Evolutionary conservation across 306 rosid genomes (phyloP).

Genomic region (Quercus mongolica): DNA sequence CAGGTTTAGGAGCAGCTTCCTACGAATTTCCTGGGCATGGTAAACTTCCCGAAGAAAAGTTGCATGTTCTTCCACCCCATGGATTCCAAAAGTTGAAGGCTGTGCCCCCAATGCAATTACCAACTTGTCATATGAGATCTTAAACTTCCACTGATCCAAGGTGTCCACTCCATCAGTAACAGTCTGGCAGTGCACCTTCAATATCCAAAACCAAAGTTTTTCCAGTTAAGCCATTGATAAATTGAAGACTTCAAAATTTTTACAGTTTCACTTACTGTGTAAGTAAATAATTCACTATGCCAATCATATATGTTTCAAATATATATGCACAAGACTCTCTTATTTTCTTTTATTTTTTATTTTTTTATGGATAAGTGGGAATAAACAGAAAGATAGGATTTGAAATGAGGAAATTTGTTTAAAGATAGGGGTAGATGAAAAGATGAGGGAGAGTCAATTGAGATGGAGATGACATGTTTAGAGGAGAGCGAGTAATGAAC

Average conservation of each 20-base stretch:
- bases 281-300: background rate
- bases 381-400: too few relatives aligned
- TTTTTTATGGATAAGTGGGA: too few relatives aligned
- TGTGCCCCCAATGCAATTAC: conserved; percentile 82
- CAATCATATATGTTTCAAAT: background rate
- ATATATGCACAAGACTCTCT: too few relatives aligned
- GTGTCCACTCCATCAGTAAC: conserved; percentile 53
- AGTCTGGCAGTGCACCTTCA: conserved; percentile 86
- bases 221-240: conserved; percentile 10
- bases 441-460: too few relatives aligned
- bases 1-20: conserved; percentile 84
- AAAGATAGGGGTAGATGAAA: too few relatives aligned
- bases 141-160: conserved; percentile 79
- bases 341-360: too few relatives aligned
- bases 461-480: too few relatives aligned
- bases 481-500: too few relatives aligned
- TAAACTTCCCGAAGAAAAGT: conserved; percentile 90
- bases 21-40: conserved; percentile 96
- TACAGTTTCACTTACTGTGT: background rate
- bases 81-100: conserved; percentile 87
- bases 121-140: conserved; percentile 79
- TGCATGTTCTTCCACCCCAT: conserved; percentile 78
- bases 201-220: conserved; percentile 25
- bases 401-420: too few relatives aligned
- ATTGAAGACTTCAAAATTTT: background rate